A percentile compares a stretch with the other conserved stretches of the same genome.
These are phyloP conservation scores for Beauveria australis DNA, from an alignment of 2,329 filamentous ascomycete genomes.

Conservation along the genomic window DNA sequence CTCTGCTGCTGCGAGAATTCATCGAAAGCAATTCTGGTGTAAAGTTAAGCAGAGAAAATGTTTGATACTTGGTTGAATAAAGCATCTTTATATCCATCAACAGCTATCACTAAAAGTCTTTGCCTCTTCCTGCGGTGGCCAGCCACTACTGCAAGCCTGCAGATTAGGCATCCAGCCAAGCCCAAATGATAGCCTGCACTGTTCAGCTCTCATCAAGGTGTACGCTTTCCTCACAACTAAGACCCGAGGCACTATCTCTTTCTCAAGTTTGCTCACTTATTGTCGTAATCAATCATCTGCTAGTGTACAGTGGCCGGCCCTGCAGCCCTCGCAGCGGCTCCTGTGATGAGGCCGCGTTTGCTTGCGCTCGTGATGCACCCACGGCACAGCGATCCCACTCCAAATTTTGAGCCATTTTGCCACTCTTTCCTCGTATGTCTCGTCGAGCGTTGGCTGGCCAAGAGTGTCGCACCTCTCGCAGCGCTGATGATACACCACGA, in stretches of 20 bases:
- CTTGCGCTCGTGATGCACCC: background rate
- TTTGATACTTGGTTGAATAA: background rate
- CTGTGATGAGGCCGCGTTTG: conserved; percentile 18
- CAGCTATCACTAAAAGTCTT: background rate
- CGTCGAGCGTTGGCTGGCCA: conserved; percentile 18
- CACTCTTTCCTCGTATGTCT: conserved; percentile 27
- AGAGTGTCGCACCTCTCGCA: conserved; percentile 24
- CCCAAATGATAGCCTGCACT: background rate
- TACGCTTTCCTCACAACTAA: background rate
- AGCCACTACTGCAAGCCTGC: background rate
- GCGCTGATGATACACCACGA: conserved; percentile 27
- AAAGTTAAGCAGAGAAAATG: background rate
- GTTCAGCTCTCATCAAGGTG: background rate
- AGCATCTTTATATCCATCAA: background rate
- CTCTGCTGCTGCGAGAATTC: background rate
- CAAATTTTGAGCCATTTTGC: conserved; percentile 24
- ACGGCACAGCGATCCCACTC: conserved; percentile 17
- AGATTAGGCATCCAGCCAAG: background rate
- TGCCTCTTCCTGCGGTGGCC: background rate
- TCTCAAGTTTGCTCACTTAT: background rate
- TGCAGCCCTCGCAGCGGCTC: conserved; percentile 29
- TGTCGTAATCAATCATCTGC: background rate
- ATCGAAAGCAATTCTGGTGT: no score
- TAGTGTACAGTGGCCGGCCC: conserved; percentile 20
- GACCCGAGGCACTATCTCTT: background rate